These are phyloP conservation scores for Cercospora nicotianae DNA, from an alignment of 2,329 filamentous ascomycete species.

Conservation along the genomic window DNA sequence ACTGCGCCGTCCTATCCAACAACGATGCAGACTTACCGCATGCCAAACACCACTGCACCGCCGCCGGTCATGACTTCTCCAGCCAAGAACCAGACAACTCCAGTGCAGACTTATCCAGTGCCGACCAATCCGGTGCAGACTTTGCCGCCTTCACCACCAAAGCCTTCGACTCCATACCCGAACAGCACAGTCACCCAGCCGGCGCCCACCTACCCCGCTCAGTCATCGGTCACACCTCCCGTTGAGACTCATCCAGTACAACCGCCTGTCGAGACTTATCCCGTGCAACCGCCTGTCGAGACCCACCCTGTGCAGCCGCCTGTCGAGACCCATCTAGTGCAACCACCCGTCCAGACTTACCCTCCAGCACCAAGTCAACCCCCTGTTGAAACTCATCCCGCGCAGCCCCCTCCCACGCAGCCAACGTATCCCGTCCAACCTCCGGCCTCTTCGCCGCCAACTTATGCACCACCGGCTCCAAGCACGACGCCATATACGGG, in stretches of 20 bases:
- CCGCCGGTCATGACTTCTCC: conserved; percentile 3
- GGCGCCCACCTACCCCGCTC: conserved; percentile 6
- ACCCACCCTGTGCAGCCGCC: not conserved
- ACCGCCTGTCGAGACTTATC: not conserved
- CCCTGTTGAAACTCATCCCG: not conserved
- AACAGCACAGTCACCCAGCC: conserved; percentile 1
- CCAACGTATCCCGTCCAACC: not conserved
- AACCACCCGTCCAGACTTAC: not conserved
- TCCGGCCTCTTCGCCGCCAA: not conserved
- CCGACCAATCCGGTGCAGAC: not conserved
- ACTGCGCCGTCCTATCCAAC: conserved; percentile 1
- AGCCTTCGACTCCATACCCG: conserved; percentile 2
- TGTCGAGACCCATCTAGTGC: not conserved
- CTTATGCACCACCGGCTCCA: conserved; percentile 1
- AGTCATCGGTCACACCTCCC: not conserved
- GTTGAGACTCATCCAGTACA: conserved; percentile 3
- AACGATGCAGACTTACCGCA: not conserved
- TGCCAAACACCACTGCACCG: conserved; percentile 5
- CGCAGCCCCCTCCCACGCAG: not conserved
- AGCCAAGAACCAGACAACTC: conserved; percentile 1
- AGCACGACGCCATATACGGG: conserved; percentile 9
- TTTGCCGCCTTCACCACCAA: conserved; percentile 1
- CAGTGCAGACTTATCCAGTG: not conserved
- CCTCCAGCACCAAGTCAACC: not conserved
- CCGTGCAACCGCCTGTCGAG: not conserved